Conservation (phyloP, 371 early-diverging fungal species). For the Mucor racemosus region DNA sequence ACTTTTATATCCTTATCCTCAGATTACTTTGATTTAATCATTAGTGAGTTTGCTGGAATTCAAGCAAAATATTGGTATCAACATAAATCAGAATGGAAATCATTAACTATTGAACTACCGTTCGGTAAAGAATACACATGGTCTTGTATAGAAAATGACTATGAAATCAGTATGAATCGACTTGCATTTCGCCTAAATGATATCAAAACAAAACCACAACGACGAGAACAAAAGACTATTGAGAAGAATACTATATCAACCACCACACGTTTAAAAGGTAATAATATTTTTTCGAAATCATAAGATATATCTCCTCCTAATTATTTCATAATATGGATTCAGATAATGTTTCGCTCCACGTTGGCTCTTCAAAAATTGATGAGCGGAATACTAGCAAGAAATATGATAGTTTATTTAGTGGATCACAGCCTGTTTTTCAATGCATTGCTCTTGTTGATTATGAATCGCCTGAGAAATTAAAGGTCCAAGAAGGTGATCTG, state of each 20-base stretch:
- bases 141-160: conserved; percentile 10
- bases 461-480: conserved; percentile 22
- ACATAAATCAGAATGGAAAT: conserved; percentile 48
- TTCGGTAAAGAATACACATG: conserved; percentile 16
- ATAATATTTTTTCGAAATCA: background rate
- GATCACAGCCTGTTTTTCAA: conserved; percentile 24
- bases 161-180: conserved; percentile 31
- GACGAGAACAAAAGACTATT: background rate
- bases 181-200: conserved; percentile 44
- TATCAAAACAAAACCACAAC: background rate
- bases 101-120: conserved; percentile 16
- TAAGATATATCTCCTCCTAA: background rate
- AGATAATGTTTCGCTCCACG: background rate
- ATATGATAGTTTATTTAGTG: conserved; percentile 18
- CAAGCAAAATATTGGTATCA: conserved; percentile 56
- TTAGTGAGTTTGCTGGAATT: conserved; percentile 61
- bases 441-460: conserved; percentile 19
- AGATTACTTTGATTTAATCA: conserved; percentile 66
- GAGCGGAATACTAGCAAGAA: background rate
- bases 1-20: conserved; percentile 62
- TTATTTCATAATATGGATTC: background rate
- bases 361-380: background rate
- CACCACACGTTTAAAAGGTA: background rate
- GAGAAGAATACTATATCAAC: background rate
- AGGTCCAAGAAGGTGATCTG: conserved; percentile 23